Evolutionary conservation across 352 stramenopile species (phyloP).

Genomic region (Saprolegnia parasitica): DNA sequence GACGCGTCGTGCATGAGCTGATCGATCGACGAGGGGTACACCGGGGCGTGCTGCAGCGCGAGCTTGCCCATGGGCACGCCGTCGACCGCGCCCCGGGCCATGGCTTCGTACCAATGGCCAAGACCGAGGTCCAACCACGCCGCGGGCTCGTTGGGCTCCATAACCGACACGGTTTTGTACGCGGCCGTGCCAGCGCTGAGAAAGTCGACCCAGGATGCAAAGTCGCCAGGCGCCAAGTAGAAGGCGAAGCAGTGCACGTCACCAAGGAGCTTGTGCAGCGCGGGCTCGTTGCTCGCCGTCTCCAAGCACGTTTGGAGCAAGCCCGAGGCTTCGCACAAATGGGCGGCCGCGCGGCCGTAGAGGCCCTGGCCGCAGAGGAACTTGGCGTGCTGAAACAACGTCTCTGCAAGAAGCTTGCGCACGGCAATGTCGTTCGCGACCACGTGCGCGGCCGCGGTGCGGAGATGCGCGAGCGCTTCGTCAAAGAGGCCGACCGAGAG

Average conservation of each 20-base stretch:
- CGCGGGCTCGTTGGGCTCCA: conserved; percentile 18
- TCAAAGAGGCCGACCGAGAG: conserved; percentile 61
- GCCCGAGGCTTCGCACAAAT: conserved; percentile 55
- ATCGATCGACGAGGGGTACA: conserved; percentile 5
- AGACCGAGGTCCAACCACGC: conserved; percentile 66
- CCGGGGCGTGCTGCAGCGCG: conserved; percentile 37
- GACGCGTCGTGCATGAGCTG: conserved; percentile 37
- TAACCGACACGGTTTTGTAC: conserved; percentile 41
- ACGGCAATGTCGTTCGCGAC: conserved; percentile 37
- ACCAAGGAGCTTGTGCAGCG: conserved; percentile 60
- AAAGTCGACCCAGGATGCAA: conserved; percentile 59
- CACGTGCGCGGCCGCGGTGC: conserved; percentile 8
- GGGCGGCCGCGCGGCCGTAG: conserved; percentile 58
- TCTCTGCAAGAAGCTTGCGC: conserved; percentile 53
- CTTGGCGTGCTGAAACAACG: conserved; percentile 76
- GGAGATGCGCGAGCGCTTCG: conserved; percentile 52
- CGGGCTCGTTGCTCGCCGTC: neutral
- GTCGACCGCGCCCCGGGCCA: conserved; percentile 40
- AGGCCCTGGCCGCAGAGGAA: conserved; percentile 65
- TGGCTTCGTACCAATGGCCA: conserved; percentile 72
- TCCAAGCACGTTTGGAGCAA: conserved; percentile 34
- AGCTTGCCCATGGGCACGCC: conserved; percentile 35
- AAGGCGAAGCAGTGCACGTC: conserved; percentile 82
- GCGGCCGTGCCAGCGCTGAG: conserved; percentile 48
- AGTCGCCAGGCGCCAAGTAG: conserved; percentile 67